Evolutionary conservation across 106 monocot genomes (phyloP), one percentile per base, ranked within the genome.

Genomic region (Allium sativum): DNA sequence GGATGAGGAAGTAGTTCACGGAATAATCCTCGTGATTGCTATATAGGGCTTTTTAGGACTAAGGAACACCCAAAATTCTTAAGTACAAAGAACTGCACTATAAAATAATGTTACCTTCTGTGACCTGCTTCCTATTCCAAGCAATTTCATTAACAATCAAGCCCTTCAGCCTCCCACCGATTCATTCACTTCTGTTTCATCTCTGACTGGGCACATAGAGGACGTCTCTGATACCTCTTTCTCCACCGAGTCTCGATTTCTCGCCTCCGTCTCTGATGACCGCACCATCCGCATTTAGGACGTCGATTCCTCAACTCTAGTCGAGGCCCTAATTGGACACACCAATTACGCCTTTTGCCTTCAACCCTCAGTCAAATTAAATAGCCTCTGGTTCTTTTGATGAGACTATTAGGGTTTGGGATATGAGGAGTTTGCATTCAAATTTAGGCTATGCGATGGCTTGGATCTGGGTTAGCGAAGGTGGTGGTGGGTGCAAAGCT

Each of bases 381-480:
- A 68, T 83, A 59, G 82, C 82, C 15, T 83, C 78, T 8, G 82
- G 82, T 11, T 83, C 78, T n/a, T 83, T 83, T 51, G 82, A 83
- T 61, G 82, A 83, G 74, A 83, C 82, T 16, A 75, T 83, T 12
- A 58, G 78, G 45, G 75, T 83, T 18, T 83, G 78, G 78, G 82
- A 83, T 18, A 75, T 78, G 50, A 83, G 75, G 56, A n/a, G n/a
- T n/a, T n/a, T n/a, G n/a, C n/a, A n/a, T n/a, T n/a, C n/a, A n/a
- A n/a, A n/a, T n/a, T n/a, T n/a, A n/a, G n/a, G n/a, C n/a, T n/a
- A n/a, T n/a, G n/a, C n/a, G n/a, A n/a, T n/a, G n/a, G n/a, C n/a
- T n/a, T n/a, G n/a, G n/a, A n/a, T n/a, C n/a, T n/a, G n/a, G n/a
- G n/a, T n/a, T n/a, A n/a, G n/a, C n/a, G n/a, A n/a, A n/a, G n/a